Evolutionary conservation across 495 filamentous ascomycete genomes (phyloP), one percentile per base, ranked within the genome.

Genomic region (Penicillium subrubescens): DNA sequence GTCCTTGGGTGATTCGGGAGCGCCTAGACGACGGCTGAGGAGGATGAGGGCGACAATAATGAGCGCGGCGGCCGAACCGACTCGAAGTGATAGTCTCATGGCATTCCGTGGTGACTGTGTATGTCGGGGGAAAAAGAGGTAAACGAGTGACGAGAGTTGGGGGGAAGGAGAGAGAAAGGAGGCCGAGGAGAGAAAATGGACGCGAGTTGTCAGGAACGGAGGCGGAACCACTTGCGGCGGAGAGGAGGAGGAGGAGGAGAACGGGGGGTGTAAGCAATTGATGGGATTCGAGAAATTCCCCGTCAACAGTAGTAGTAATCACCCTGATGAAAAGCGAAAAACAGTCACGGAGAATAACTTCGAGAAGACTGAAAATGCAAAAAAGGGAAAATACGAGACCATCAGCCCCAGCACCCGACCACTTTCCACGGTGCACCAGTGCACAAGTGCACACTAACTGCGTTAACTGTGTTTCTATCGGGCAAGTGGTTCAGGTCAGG

Each of bases 81-180:
- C 60, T 62, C 76, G 74, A 64, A 74, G 60, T 72, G 79, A 75
- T 68, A 77, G 54, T 74, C 75, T 77, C 79, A 80, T 79, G 65
- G 76, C 80, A 82, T 81, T 61, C 67, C 76, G 64, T 66, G 65
- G 58, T 69, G 31, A 51, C 8, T 53, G 37, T 33, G 44, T n/a
- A 44, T n/a, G 54, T 17, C 54, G 46, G 51, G 39, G 50, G n/a
- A 17, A 19, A n/a, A 44, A 41, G 17, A 15, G 46, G 53, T 6
- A 51, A 33, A 46, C 23, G 34, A 37, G 52, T 44, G 31, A 44
- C 19, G 43, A 68, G 34, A 59, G 53, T 46, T 43, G 41, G n/a
- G 39, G 31, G 15, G 21, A 23, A 3, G 21, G 55, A 55, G 59
- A 48, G 19, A 29, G 34, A 51, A 55, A 57, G 61, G 37, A 61